phyloP scores from a whole-genome alignment of 2,329 filamentous ascomycete species.

The Colletotrichum tabaci region DNA sequence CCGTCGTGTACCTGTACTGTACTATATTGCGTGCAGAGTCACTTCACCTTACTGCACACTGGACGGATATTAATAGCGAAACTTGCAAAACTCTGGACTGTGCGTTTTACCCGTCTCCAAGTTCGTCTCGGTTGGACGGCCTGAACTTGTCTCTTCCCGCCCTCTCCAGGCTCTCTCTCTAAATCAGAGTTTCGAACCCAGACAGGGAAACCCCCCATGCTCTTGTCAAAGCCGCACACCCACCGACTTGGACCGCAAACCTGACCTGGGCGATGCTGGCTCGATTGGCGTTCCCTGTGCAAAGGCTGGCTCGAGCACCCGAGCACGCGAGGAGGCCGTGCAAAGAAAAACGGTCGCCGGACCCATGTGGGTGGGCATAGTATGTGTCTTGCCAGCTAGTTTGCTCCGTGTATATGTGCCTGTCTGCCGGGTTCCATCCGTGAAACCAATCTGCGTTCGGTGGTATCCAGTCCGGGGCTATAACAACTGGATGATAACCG shows the following conservation, averaged over 20 bases:
- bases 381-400: too few species aligned
- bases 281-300: constrained; percentile 29
- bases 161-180: not conserved
- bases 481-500: constrained; percentile 19
- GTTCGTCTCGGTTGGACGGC: not conserved
- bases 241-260: constrained; percentile 14
- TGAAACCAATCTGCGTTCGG: constrained; percentile 9
- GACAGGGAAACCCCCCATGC: not conserved
- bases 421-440: constrained; percentile 19
- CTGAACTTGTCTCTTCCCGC: not conserved
- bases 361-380: not conserved
- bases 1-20: too few species aligned
- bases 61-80: too few species aligned
- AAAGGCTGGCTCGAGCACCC: constrained; percentile 31
- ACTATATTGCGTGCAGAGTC: too few species aligned
- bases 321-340: not conserved
- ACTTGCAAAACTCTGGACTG: too few species aligned
- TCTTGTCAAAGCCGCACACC: not conserved
- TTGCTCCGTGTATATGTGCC: too few species aligned
- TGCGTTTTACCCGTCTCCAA: not conserved
- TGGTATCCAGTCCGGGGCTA: not conserved
- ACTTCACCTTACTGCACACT: too few species aligned
- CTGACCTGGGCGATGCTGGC: constrained; percentile 8
- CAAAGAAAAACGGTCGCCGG: not conserved
- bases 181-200: constrained; percentile 11